Percentiles rank a stretch among this genome's conserved stretches.
phyloP scores from a whole-genome alignment of 805 yeast species.

The Nakazawaea anatomiae region DNA sequence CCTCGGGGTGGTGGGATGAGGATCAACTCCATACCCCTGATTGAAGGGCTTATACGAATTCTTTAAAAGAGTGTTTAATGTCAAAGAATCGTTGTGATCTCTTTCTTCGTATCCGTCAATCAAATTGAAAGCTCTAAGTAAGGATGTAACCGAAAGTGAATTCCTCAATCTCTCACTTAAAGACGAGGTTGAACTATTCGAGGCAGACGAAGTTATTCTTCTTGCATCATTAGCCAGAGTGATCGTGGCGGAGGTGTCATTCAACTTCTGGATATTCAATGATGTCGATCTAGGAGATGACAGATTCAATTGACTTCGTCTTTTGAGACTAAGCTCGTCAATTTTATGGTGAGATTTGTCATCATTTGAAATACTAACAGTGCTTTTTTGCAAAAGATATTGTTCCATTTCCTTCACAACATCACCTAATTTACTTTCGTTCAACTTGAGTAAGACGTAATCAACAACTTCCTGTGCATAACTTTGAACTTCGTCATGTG shows the following conservation, averaged over 20 bases:
- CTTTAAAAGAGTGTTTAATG: constrained; percentile 6
- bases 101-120: constrained; percentile 18
- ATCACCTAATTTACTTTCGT: constrained; percentile 59
- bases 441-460: constrained; percentile 55
- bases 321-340: constrained; percentile 8
- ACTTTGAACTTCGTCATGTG: constrained; percentile 72
- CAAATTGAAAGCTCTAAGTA: constrained; percentile 20
- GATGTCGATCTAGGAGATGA: constrained; percentile 16
- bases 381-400: constrained; percentile 46
- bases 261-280: constrained; percentile 4
- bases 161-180: constrained; percentile 17
- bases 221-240: constrained; percentile 4
- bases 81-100: constrained; percentile 16
- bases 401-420: constrained; percentile 63
- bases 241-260: constrained; percentile 1
- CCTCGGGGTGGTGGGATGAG: constrained; percentile 53
- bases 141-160: constrained; percentile 12
- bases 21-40: constrained; percentile 32
- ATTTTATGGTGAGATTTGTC: constrained; percentile 7
- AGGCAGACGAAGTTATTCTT: constrained; percentile 18
- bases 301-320: constrained; percentile 13
- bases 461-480: constrained; percentile 74
- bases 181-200: constrained; percentile 14
- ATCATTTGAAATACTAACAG: constrained; percentile 11
- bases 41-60: constrained; percentile 5